phyloP scores from a whole-genome alignment of 2,329 filamentous ascomycete species.

The Capronia americana region DNA sequence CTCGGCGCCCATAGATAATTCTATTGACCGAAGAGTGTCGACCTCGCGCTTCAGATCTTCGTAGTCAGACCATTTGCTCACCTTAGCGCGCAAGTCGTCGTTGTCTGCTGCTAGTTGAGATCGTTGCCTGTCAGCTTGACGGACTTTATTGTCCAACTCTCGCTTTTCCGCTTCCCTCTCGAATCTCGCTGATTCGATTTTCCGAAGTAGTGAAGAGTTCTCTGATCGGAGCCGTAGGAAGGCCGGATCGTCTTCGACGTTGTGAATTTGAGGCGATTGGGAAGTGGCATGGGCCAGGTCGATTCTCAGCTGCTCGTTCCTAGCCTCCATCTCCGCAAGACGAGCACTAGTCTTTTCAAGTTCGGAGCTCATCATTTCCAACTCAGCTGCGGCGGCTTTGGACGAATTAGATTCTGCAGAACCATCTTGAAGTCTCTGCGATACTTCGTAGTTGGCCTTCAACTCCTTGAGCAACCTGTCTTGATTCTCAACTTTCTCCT shows the following conservation, averaged over 20 bases:
- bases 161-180: constrained; percentile 84
- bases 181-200: constrained; percentile 80
- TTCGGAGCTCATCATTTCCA: constrained; percentile 92
- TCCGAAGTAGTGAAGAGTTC: constrained; percentile 88
- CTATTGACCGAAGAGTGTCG: constrained; percentile 90
- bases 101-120: constrained; percentile 78
- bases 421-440: constrained; percentile 79
- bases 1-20: constrained; percentile 90
- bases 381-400: constrained; percentile 81
- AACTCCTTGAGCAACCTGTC: constrained; percentile 91
- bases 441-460: constrained; percentile 96
- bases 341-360: constrained; percentile 86
- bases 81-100: constrained; percentile 77
- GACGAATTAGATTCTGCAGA: constrained; percentile 63
- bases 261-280: constrained; percentile 65
- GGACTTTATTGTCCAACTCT: constrained; percentile 74
- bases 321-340: constrained; percentile 86
- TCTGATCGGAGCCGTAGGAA: constrained; percentile 90
- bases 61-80: constrained; percentile 91
- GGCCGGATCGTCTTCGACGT: constrained; percentile 81
- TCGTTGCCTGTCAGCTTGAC: constrained; percentile 80
- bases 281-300: constrained; percentile 90
- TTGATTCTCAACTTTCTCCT: constrained; percentile 94
- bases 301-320: constrained; percentile 90
- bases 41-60: constrained; percentile 96